Base-by-base conservation (phyloP, 306 rosid genomes). In the Rubus idaeus region DNA sequence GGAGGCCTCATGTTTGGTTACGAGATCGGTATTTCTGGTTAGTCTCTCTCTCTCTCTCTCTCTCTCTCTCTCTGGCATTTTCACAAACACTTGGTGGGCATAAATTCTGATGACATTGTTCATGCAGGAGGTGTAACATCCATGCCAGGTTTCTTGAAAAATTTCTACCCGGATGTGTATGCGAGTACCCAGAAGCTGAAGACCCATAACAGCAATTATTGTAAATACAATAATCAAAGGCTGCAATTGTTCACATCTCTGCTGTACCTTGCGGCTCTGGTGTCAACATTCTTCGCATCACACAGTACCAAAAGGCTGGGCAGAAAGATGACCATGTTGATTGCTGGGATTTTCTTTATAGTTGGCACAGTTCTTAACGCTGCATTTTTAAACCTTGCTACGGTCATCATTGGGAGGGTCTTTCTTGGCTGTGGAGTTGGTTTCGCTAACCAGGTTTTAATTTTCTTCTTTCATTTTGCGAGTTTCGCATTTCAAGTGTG, bases 401-500 rank as follows among this genome's bases (percentile, higher is more conserved):
- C 88, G 87, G 93, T 91, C 49, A 84, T 89, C 70, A 0, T 74
- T 55, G 95, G 95, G 20, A 79, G 97, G 18, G 44, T 90, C 80
- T 68, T 90, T 39, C 93, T 91, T 39, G 97, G 97, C 6, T 90
- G 78, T 72, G 97, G 97, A 1, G 83, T 87, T 75, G 97, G 97
- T 70, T 91, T 91, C 20, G 94, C 89, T 49, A 88, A 89, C 74
- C 97, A 89, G 89, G 91, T 89, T 3, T 23, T 26, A 8, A 16
- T 30, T 5, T 45, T 64, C 39, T 8, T 18, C 7, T 23, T 35
- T 30, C 35, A 26, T 0, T 61, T 35, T 35, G 10, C 12, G 35
- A 30, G 35, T 30, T 30, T 30, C 1, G 35, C 35, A 57, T 21
- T 57, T 57, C 37, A 4, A 57, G 3, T 21, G 21, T 57, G 2